Evolutionary conservation across 805 yeast genomes (phyloP), one percentile per base, ranked within the genome.

Genomic region (Candida silvatica): DNA sequence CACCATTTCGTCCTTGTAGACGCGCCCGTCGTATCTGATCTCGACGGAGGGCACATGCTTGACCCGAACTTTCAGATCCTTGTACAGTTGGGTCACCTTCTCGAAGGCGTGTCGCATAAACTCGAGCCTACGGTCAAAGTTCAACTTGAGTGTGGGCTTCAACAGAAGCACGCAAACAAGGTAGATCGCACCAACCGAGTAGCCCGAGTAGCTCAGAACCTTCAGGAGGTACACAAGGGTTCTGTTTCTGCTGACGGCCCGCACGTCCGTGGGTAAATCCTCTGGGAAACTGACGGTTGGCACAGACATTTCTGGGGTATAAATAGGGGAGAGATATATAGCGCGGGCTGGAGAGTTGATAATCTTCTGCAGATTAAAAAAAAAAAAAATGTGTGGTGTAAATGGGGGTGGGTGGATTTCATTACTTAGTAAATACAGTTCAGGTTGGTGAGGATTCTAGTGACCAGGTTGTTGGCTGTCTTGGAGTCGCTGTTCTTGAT

Each of bases 31-130:
- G 41, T 62, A 62, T 17, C 62, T 67, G 11, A 68, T 48, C 8
- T 60, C 60, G n/a, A 68, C 60, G 3, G 61, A 46, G 4, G 74
- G 68, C 1, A 68, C 58, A 19, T 46, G 47, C 26, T 56, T 42
- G 14, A 55, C 48, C 26, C 45, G 45, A 17, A 48, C 49, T 15
- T 51, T 40, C 5, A 58, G 41, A n/a, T 54, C 37, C 2, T 40
- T 33, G 17, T 44, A 51, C 2, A 69, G 48, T 2, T 48, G 17
- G 27, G 46, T 51, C 17, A 64, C 40, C 18, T 47, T 48, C 3
- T 45, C 20, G 11, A 63, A 50, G 1, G 56, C 58, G 27, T 40
- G 45, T 3, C 45, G 41, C 9, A 58, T 40, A 6, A 64, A 51
- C 3, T 59, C 61, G 2, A 47, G 34, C 29, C 77, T 51, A 41